Base-by-base conservation (phyloP, 345 rosid genomes). In the Dovyalis caffra region DNA sequence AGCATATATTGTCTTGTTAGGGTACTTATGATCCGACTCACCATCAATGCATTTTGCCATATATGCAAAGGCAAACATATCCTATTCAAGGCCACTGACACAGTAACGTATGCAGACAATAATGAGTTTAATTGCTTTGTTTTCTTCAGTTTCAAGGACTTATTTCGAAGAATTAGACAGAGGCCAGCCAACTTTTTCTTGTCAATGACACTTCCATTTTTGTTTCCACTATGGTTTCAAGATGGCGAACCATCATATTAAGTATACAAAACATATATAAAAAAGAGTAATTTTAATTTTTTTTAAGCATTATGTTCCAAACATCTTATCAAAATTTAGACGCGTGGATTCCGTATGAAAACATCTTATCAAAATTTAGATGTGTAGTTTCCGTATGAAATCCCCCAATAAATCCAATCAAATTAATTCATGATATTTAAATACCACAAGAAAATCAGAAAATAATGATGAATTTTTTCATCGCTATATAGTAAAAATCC, bases 41-140 rank as follows among this genome's bases (percentile, higher is more conserved):
- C 75, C 76, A 73, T 79, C 69, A 66, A 70, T 76, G 78, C 28
- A 56, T 34, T 45, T 61, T 65, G 29, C 32, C 80, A 16, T 31
- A 56, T 20, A 56, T 69, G 65, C 72, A 72, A 32, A 72, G 45
- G 34, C 74, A 58, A 70, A 38, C 76, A 69, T 38, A 21, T 65
- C 43, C 68, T 66, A 57, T 51, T 32, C 12, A 37, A 33, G 25
- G 67, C 45, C 23, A 11, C 32, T 33, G 69, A 56, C 38, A 78
- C 43, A 53, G 63, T 53, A 74, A 77, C 45, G 34, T 70, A 74
- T 72, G 62, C 25, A 26, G 15, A 60, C 64, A 68, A 57, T 45
- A 15, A 34, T 60, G 78, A n/a, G 64, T 56, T 75, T 15, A 47
- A 35, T 49, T 37, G 40, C 6, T 71, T 23, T 56, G 15, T 14